Evolutionary conservation across 2,329 filamentous ascomycete genomes (phyloP).

Genomic region (Colletotrichum musae): DNA sequence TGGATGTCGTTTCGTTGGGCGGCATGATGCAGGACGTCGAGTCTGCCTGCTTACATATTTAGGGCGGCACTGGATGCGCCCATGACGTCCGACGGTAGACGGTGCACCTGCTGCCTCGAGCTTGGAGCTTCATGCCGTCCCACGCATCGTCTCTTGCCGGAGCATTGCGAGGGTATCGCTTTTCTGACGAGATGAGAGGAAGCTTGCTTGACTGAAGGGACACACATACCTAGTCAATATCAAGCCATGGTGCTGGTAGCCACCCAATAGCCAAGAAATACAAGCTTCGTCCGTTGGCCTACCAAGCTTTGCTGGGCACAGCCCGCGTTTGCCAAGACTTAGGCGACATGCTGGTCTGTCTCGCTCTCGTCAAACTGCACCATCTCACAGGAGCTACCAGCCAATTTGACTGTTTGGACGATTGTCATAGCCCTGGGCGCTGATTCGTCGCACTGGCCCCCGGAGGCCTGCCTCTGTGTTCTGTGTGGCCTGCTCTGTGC

Average conservation of each 20-base stretch:
- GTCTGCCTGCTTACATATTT: neutral
- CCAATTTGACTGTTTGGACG: slow-evolving; percentile 19
- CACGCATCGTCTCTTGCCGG: neutral
- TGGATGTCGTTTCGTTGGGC: slow-evolving; percentile 5
- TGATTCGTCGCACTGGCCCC: slow-evolving; percentile 28
- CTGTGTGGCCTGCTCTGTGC: slow-evolving; percentile 2
- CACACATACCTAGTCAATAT: slow-evolving; percentile 3
- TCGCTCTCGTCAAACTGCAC: slow-evolving; percentile 29
- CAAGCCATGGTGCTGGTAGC: slow-evolving; percentile 9
- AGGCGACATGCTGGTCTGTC: slow-evolving; percentile 35
- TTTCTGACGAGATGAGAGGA: slow-evolving; percentile 17
- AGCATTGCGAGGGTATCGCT: neutral
- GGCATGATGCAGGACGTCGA: slow-evolving; percentile 13
- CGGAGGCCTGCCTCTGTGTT: slow-evolving; percentile 9
- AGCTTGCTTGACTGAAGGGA: neutral
- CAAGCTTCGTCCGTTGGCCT: slow-evolving; percentile 32
- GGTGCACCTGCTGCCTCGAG: neutral
- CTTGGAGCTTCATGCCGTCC: neutral
- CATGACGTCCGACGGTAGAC: neutral
- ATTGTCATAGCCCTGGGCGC: slow-evolving; percentile 36
- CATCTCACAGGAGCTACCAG: slow-evolving; percentile 10
- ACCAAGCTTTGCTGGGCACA: slow-evolving; percentile 38
- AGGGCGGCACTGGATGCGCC: neutral
- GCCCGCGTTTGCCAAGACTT: slow-evolving; percentile 40
- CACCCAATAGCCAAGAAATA: slow-evolving; percentile 21